Percentiles rank a stretch among this genome's conserved stretches.
Conservation (phyloP, 139 green algal species). For the Pedinophyceae sp. region DNA sequence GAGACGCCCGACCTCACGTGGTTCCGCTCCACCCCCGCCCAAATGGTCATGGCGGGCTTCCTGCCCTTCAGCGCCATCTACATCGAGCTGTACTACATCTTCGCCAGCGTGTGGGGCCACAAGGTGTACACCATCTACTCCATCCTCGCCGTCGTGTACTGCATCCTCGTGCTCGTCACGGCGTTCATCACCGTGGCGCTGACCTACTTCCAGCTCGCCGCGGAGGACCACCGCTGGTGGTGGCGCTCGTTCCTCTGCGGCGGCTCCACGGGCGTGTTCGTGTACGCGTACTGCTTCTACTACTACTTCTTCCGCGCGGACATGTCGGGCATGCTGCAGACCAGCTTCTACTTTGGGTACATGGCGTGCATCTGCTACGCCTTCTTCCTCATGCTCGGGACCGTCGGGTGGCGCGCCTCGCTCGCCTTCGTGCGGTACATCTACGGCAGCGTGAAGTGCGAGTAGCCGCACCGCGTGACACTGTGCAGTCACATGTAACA, state of each 20-base stretch:
- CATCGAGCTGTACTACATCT: constrained; percentile 98
- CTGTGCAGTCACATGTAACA: too few relatives aligned
- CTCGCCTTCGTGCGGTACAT: constrained; percentile 48
- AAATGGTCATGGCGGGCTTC: constrained; percentile 89
- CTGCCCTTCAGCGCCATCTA: constrained; percentile 95
- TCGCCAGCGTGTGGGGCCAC: constrained; percentile 87
- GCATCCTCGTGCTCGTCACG: constrained; percentile 83
- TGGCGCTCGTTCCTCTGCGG: constrained; percentile 88
- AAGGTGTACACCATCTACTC: constrained; percentile 92
- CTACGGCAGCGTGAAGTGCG: constrained; percentile 5
- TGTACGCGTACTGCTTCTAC: constrained; percentile 96
- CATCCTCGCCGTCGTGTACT: constrained; percentile 89
- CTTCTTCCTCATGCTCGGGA: constrained; percentile 74
- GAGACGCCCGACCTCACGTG: constrained; percentile 70
- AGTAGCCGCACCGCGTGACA: too few relatives aligned
- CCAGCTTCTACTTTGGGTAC: constrained; percentile 69
- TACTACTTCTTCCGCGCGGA: constrained; percentile 72
- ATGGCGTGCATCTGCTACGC: constrained; percentile 26
- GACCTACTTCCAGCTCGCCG: constrained; percentile 91
- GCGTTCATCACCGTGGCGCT: constrained; percentile 88
- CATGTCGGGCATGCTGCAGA: constrained; percentile 74
- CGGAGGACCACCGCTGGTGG: constrained; percentile 83
- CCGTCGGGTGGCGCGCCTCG: constrained; percentile 48
- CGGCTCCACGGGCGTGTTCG: constrained; percentile 86
- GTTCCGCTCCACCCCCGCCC: constrained; percentile 61